Conservation (phyloP, 2,329 filamentous ascomycete genomes). For the Diaporthe velutina region DNA sequence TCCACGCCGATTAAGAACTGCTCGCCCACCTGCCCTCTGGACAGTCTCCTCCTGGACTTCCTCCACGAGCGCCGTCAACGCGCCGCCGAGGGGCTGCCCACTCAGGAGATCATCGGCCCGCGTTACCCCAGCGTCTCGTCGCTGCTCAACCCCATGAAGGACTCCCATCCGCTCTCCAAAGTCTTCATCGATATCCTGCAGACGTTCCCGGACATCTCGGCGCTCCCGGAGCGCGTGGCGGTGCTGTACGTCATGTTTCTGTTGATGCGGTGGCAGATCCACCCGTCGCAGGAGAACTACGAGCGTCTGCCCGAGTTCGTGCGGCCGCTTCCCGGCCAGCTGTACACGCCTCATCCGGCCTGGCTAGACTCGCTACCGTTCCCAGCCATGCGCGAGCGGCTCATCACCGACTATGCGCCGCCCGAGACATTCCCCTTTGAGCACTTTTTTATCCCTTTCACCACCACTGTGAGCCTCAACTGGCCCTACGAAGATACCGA, state of each 20-base stretch:
- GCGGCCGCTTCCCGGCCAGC: constrained; percentile 74
- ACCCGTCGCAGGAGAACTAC: constrained; percentile 83
- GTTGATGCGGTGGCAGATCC: constrained; percentile 87
- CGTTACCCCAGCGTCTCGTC: constrained; percentile 84
- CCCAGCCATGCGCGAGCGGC: constrained; percentile 78
- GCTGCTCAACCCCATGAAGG: constrained; percentile 78
- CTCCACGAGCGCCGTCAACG: constrained; percentile 76
- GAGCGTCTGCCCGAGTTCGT: constrained; percentile 81
- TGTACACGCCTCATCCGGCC: constrained; percentile 76
- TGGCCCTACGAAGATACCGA: constrained; percentile 87
- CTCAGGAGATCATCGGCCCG: constrained; percentile 78
- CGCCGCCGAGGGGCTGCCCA: constrained; percentile 73
- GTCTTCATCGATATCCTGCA: constrained; percentile 87
- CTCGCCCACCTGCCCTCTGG: constrained; percentile 80
- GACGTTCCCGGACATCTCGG: constrained; percentile 84
- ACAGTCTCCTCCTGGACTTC: constrained; percentile 85
- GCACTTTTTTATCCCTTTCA: constrained; percentile 87
- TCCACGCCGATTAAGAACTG: constrained; percentile 68
- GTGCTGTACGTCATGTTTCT: constrained; percentile 90
- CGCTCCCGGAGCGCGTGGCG: constrained; percentile 85
- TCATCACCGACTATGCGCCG: constrained; percentile 64
- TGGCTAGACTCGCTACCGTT: constrained; percentile 90
- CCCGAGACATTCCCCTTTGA: constrained; percentile 74
- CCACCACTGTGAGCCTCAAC: constrained; percentile 80
- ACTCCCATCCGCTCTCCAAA: constrained; percentile 83